These are phyloP conservation scores for Durotheca rogersii DNA, from an alignment of 495 filamentous ascomycete genomes.

Conservation along the genomic window DNA sequence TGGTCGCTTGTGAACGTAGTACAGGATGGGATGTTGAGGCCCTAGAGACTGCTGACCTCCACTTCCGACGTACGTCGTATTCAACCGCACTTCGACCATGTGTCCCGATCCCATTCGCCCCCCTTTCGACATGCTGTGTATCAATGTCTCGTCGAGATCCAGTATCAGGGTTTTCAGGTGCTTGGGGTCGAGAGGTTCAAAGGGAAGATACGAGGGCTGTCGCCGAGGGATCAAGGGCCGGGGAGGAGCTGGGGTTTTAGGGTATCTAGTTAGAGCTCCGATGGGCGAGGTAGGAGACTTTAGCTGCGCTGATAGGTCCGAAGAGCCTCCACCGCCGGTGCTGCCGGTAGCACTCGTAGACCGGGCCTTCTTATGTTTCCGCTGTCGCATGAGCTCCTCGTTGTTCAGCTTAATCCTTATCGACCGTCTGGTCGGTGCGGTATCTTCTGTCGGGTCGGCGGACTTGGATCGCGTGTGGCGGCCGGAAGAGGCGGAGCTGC, in stretches of 20 bases:
- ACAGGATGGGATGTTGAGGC: slow-evolving; percentile 92
- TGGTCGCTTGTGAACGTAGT: slow-evolving; percentile 97
- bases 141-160: slow-evolving; percentile 94
- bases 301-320: slow-evolving; percentile 54
- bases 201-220: slow-evolving; percentile 73
- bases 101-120: slow-evolving; percentile 94
- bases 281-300: slow-evolving; percentile 91
- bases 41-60: slow-evolving; percentile 67
- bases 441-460: slow-evolving; percentile 56
- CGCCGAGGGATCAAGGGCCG: slow-evolving; percentile 84
- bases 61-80: slow-evolving; percentile 60
- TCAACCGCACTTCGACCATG: slow-evolving; percentile 97
- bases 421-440: slow-evolving; percentile 67
- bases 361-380: slow-evolving; percentile 58
- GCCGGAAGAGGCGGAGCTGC: slow-evolving; percentile 26
- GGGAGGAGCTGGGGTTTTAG: slow-evolving; percentile 82
- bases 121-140: slow-evolving; percentile 95
- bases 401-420: slow-evolving; percentile 90
- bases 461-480: slow-evolving; percentile 57
- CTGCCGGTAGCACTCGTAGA: slow-evolving; percentile 42
- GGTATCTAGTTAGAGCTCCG: slow-evolving; percentile 82
- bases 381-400: slow-evolving; percentile 67
- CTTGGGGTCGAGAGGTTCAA: slow-evolving; percentile 47
- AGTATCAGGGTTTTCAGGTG: slow-evolving; percentile 89
- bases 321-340: slow-evolving; percentile 25